A percentile compares a stretch with the other conserved stretches of the same genome.
These are phyloP conservation scores for Mariannaea sp. DNA, from an alignment of 2,329 filamentous ascomycete species.

Conservation along the genomic window DNA sequence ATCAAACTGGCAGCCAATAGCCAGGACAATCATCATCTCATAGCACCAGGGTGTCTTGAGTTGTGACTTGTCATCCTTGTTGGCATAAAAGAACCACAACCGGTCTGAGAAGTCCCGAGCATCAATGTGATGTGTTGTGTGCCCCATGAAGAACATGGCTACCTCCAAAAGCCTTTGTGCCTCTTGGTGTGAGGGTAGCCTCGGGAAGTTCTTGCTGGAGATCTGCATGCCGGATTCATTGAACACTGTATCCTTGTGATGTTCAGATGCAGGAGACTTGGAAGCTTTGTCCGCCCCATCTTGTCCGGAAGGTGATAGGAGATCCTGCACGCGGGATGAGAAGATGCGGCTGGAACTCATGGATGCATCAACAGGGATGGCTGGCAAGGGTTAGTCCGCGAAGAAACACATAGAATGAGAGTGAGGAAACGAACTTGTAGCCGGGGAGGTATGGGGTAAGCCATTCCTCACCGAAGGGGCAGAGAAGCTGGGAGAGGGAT, in stretches of 20 bases:
- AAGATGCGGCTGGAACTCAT: conserved; percentile 35
- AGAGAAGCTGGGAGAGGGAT: conserved; percentile 34
- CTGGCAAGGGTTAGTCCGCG: not conserved
- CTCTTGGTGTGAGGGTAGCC: conserved; percentile 30
- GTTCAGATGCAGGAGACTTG: conserved; percentile 27
- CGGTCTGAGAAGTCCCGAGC: conserved; percentile 36
- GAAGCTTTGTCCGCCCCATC: conserved; percentile 25
- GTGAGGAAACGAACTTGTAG: conserved; percentile 26
- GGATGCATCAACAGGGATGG: conserved; percentile 33
- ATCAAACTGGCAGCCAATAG: conserved; percentile 34
- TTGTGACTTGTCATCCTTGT: conserved; percentile 29
- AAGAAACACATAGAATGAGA: fast-evolving
- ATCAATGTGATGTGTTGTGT: conserved; percentile 36
- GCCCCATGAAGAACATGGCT: conserved; percentile 34
- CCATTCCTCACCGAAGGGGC: conserved; percentile 22
- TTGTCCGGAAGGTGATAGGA: conserved; percentile 27
- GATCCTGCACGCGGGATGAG: conserved; percentile 33
- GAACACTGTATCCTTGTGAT: conserved; percentile 20
- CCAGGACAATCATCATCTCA: conserved; percentile 37
- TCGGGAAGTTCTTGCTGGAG: conserved; percentile 31
- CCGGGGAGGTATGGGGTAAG: conserved; percentile 26
- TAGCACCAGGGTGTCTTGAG: conserved; percentile 33
- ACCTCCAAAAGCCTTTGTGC: conserved; percentile 32
- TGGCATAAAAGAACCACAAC: conserved; percentile 36
- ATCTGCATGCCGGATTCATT: conserved; percentile 30